Conservation (phyloP, 2,329 filamentous ascomycete genomes). For the Hypomyces rosellus region DNA sequence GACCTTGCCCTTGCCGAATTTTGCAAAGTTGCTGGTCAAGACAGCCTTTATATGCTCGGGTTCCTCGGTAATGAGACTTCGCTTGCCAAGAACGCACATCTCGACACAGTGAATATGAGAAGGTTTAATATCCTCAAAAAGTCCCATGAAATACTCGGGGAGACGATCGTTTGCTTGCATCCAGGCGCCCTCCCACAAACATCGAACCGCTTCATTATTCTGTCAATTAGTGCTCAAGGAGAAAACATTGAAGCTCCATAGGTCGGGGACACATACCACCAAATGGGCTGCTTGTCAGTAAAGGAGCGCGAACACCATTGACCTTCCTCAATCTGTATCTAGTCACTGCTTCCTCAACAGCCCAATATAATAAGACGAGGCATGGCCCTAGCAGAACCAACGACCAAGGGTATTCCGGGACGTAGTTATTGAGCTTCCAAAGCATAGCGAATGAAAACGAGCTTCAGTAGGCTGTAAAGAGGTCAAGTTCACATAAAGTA, state of each 20-base stretch:
- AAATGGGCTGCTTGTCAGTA: conserved; percentile 2
- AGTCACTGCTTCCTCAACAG: background rate
- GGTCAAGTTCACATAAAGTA: no score
- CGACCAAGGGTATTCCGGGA: background rate
- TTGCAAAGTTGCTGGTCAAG: conserved; percentile 75
- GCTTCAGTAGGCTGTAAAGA: no score
- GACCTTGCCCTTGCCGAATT: conserved; percentile 73
- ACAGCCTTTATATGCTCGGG: conserved; percentile 89
- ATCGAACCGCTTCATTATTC: background rate
- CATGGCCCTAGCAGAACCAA: conserved; percentile 1
- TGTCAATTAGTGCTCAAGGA: background rate
- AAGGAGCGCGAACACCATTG: conserved; percentile 4
- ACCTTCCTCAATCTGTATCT: conserved; percentile 5
- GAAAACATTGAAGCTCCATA: background rate
- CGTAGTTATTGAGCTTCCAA: background rate
- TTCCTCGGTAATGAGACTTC: conserved; percentile 71
- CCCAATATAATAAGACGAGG: background rate
- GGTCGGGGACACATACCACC: background rate
- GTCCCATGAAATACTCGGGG: conserved; percentile 10
- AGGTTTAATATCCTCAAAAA: conserved; percentile 9
- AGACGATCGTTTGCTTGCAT: conserved; percentile 17
- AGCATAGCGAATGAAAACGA: background rate
- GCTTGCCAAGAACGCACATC: conserved; percentile 43
- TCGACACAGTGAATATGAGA: conserved; percentile 37
- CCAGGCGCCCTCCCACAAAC: conserved; percentile 18